Evolutionary conservation across 768 basidiomycete species (phyloP), one percentile per base, ranked within the genome.

Genomic region (Agaricus subrufescens): DNA sequence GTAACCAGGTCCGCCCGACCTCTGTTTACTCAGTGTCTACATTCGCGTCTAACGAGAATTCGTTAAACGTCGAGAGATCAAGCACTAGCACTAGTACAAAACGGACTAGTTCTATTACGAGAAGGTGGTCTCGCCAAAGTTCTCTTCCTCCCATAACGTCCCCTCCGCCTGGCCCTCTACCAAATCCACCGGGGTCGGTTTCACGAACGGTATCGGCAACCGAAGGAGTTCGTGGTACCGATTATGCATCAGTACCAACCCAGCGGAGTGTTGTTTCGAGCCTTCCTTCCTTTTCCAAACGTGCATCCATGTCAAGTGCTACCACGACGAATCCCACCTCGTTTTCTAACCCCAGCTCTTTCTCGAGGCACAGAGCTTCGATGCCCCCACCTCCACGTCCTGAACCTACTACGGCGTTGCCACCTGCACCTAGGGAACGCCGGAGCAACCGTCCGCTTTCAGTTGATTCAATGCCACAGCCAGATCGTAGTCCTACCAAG

Each of bases 381-480:
- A 79, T 87, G 67, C 87, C 81, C 3, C 83, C 89, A 3, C 89
- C 89, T 15, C 86, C 83, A 29, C 83, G 86, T 12, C 89, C 89
- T 30, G 81, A 85, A 3, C 88, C 90, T 0, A 85, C 79, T 27
- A 78, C 78, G 48, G 86, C 87, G 5, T 80, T 85, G 14, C 88
- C 89, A 12, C 84, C 85, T 47, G 83, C 87, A 6, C 89, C 88
- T 3, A 64, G 60, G 37, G 63, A 65, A 47, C 72, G 60, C 40
- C 70, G 44, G 26, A 31, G 27, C 25, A 40, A 63, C 56, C 45
- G 58, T 50, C 46, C 64, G 58, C 43, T 67, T 56, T 49, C 59
- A 60, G 51, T 61, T 58, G 40, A 65, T 60, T 50, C 59, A 7
- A 39, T 47, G 43, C 52, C 61, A 23, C 47, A 42, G 5, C 52